Conservation (phyloP, 805 yeast species). For the Candida cerambycidarum region DNA sequence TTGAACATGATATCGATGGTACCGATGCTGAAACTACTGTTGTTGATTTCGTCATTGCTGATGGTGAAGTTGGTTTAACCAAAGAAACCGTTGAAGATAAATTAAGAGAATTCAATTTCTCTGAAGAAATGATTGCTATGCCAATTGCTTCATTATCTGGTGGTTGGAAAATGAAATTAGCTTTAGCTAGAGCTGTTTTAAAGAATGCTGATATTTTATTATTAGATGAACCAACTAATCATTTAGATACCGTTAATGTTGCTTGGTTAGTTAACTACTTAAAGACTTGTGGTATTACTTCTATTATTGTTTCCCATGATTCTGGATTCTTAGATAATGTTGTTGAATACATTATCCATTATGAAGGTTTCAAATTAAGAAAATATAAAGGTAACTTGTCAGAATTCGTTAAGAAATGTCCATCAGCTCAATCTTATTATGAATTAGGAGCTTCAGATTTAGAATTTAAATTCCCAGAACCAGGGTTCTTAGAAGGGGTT, state of each 20-base stretch:
- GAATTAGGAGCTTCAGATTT: constrained; percentile 98
- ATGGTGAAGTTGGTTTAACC: constrained; percentile 72
- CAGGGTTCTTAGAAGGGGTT: constrained; percentile 99
- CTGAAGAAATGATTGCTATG: constrained; percentile 89
- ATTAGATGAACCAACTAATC: constrained; percentile 99
- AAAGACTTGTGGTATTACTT: constrained; percentile 97
- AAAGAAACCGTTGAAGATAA: constrained; percentile 69
- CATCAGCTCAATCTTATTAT: constrained; percentile 98
- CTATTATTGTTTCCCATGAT: constrained; percentile 98
- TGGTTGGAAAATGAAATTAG: constrained; percentile 99
- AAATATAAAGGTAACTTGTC: constrained; percentile 99
- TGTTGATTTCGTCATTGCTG: constrained; percentile 84
- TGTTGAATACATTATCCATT: constrained; percentile 97
- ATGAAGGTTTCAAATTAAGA: constrained; percentile 99
- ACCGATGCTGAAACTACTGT: constrained; percentile 95
- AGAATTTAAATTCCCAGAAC: constrained; percentile 98
- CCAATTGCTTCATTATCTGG: constrained; percentile 97
- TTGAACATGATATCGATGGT: constrained; percentile 99
- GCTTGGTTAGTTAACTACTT: constrained; percentile 99
- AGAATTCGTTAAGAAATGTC: constrained; percentile 97
- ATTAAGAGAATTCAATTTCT: constrained; percentile 88
- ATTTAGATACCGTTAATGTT: constrained; percentile 98
- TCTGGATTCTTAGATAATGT: constrained; percentile 98
- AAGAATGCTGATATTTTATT: constrained; percentile 96
- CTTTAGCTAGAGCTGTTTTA: constrained; percentile 98